Evolutionary conservation across 495 filamentous ascomycete species (phyloP).

Genomic region (Penicillium verhagenii): DNA sequence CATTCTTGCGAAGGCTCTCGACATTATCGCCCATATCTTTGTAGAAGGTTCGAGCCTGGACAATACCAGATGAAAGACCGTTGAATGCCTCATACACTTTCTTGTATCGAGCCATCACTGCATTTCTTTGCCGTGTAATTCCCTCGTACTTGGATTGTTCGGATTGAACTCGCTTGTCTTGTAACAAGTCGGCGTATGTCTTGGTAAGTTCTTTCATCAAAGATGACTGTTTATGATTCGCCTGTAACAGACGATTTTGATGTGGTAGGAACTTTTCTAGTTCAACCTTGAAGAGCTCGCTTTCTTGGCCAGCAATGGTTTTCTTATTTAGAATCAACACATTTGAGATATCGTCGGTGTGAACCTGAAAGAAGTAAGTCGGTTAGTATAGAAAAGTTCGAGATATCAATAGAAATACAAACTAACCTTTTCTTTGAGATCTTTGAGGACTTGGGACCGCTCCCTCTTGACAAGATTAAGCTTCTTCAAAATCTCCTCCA

Average conservation of each 20-base stretch:
- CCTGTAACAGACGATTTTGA: conserved; percentile 85
- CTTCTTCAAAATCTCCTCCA: conserved; percentile 90
- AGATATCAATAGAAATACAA: neutral
- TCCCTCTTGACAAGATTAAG: conserved; percentile 90
- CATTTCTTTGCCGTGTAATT: conserved; percentile 76
- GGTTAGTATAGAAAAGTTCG: conserved; percentile 11
- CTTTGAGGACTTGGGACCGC: conserved; percentile 86
- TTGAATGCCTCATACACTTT: conserved; percentile 90
- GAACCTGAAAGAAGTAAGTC: conserved; percentile 57
- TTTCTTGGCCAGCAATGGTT: conserved; percentile 78
- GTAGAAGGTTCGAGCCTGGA: conserved; percentile 89
- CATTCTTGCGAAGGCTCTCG: conserved; percentile 92
- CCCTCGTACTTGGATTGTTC: conserved; percentile 93
- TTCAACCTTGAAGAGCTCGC: conserved; percentile 86
- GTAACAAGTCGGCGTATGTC: conserved; percentile 82
- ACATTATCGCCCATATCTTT: conserved; percentile 93
- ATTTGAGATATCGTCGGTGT: conserved; percentile 94
- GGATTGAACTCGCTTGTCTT: conserved; percentile 89
- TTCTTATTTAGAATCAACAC: conserved; percentile 98
- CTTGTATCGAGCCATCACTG: conserved; percentile 84
- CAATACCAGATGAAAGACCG: conserved; percentile 80
- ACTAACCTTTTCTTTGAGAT: conserved; percentile 90
- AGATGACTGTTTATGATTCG: conserved; percentile 88
- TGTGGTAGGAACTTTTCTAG: conserved; percentile 95
- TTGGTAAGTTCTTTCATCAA: conserved; percentile 93